A percentile compares a stretch with the other conserved stretches of the same genome.
Evolutionary conservation across 2,329 filamentous ascomycete species (phyloP).

Genomic region (Zymoseptoria tritici): DNA sequence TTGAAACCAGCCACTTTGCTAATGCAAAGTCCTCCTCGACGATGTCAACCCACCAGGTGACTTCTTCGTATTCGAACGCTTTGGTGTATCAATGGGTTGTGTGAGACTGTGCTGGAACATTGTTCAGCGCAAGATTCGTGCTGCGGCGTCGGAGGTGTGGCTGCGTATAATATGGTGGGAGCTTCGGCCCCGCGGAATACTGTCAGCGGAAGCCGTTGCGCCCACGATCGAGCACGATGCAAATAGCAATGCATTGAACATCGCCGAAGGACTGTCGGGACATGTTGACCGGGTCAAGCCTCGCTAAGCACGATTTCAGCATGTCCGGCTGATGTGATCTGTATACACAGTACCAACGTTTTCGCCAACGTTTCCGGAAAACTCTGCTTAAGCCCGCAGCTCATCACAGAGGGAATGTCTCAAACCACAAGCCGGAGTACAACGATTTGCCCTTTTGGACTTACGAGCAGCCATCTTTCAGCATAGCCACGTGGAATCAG

Average conservation of each 20-base stretch:
- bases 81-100: neutral
- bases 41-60: neutral
- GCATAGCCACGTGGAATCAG: neutral
- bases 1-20: neutral
- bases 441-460: constrained; percentile 15
- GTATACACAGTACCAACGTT: constrained; percentile 11
- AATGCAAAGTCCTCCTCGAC: neutral
- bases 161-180: neutral
- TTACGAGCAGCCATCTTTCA: constrained; percentile 10
- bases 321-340: constrained; percentile 2
- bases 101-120: neutral
- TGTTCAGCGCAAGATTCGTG: neutral
- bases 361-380: neutral
- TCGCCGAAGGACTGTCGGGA: constrained; percentile 5
- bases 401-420: constrained; percentile 7
- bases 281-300: constrained; percentile 13
- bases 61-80: neutral
- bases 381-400: neutral
- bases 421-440: constrained; percentile 12
- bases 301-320: constrained; percentile 15
- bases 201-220: constrained; percentile 13
- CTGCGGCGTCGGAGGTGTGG: neutral
- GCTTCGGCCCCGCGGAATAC: constrained; percentile 4
- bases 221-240: constrained; percentile 1
- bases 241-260: constrained; percentile 5